Evolutionary conservation across 495 filamentous ascomycete genomes (phyloP).

Genomic region (Penicillium verhagenii): DNA sequence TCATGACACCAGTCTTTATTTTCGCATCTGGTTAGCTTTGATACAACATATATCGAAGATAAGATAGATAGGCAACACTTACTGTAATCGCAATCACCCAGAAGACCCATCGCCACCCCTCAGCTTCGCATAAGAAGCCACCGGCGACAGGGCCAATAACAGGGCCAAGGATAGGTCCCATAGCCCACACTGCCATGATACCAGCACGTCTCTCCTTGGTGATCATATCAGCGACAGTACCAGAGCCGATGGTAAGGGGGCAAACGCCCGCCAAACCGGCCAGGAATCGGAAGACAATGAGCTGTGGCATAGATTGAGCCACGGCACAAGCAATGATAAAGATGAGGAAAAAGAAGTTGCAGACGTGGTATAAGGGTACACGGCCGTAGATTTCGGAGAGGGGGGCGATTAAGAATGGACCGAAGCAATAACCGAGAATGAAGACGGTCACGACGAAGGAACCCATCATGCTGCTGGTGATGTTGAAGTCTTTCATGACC

Average conservation of each 20-base stretch:
- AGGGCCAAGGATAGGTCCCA: conserved; percentile 34
- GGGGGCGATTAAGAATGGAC: conserved; percentile 42
- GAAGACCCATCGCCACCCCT: conserved; percentile 47
- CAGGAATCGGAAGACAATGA: conserved; percentile 49
- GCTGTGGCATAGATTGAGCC: conserved; percentile 34
- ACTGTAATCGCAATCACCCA: conserved; percentile 51
- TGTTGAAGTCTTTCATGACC: conserved; percentile 54
- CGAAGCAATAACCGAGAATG: conserved; percentile 37
- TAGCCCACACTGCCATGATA: conserved; percentile 46
- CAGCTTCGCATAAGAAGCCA: conserved; percentile 35
- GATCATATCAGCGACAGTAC: conserved; percentile 47
- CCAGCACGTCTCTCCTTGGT: conserved; percentile 39
- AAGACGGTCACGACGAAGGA: conserved; percentile 44
- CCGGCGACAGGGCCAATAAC: conserved; percentile 48
- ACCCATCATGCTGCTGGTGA: conserved; percentile 27
- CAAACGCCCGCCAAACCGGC: conserved; percentile 42
- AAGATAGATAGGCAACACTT: too few species aligned
- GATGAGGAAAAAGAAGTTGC: conserved; percentile 43
- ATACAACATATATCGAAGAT: too few species aligned
- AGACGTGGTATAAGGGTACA: conserved; percentile 38
- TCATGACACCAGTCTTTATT: conserved; percentile 27
- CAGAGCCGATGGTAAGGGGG: conserved; percentile 45
- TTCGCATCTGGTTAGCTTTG: too few species aligned
- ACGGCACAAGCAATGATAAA: conserved; percentile 49
- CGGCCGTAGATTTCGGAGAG: conserved; percentile 47